A percentile compares a stretch with the other conserved stretches of the same genome.
phyloP scores from a whole-genome alignment of 2,329 filamentous ascomycete species.

The Botrytis medusae region DNA sequence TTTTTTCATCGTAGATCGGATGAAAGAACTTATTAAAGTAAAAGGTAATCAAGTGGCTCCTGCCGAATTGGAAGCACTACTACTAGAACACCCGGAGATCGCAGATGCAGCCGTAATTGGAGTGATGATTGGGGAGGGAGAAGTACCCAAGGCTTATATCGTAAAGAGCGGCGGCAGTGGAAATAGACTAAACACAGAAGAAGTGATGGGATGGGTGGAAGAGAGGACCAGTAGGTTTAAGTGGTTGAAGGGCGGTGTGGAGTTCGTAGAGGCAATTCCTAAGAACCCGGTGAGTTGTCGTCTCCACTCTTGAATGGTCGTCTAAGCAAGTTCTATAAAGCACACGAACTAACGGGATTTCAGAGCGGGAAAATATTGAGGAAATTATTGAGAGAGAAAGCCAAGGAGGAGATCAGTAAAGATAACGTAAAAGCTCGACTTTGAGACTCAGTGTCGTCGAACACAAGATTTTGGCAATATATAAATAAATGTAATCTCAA shows the following conservation, averaged over 20 bases:
- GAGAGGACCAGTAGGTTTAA: constrained; percentile 63
- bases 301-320: background rate
- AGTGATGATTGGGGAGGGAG: constrained; percentile 44
- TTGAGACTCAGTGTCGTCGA: background rate
- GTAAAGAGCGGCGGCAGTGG: constrained; percentile 41
- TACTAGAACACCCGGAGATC: constrained; percentile 44
- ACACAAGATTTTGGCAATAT: background rate
- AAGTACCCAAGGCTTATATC: constrained; percentile 61
- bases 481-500: background rate
- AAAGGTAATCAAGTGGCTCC: constrained; percentile 52
- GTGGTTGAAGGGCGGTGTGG: constrained; percentile 66
- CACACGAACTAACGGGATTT: background rate
- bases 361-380: constrained; percentile 51
- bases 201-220: constrained; percentile 58
- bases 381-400: constrained; percentile 47
- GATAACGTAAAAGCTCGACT: background rate
- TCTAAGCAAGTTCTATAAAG: background rate
- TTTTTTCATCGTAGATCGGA: constrained; percentile 80
- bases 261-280: constrained; percentile 64
- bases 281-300: constrained; percentile 56
- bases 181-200: constrained; percentile 39
- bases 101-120: constrained; percentile 49
- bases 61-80: constrained; percentile 48
- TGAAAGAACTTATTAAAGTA: constrained; percentile 49
- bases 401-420: constrained; percentile 28